Conservation (phyloP, 1,284 basidiomycete species). For the Papiliotrema laurentii region DNA sequence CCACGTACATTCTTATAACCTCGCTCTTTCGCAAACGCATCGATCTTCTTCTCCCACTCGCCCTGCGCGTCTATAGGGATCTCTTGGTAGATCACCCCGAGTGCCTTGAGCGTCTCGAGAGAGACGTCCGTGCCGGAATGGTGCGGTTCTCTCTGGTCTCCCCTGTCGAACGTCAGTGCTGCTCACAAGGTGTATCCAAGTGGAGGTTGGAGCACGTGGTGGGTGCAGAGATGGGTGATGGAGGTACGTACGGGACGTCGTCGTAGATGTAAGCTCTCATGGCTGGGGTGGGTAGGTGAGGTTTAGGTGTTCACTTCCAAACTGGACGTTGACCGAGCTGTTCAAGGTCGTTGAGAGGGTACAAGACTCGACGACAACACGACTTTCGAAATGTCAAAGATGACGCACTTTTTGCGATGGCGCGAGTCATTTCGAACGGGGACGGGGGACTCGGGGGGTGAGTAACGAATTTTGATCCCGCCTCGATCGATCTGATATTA, state of each 20-base stretch:
- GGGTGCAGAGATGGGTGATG: not conserved
- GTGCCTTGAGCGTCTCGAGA: slow-evolving; percentile 51
- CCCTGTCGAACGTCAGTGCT: slow-evolving; percentile 36
- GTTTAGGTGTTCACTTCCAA: too few relatives aligned
- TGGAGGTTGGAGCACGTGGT: not conserved
- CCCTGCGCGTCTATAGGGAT: slow-evolving; percentile 57
- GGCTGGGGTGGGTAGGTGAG: too few relatives aligned
- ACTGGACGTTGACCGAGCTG: too few relatives aligned
- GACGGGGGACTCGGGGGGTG: too few relatives aligned
- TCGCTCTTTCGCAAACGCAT: slow-evolving; percentile 58
- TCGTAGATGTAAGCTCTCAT: slow-evolving; percentile 83
- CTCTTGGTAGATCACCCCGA: slow-evolving; percentile 61
- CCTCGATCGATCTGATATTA: too few relatives aligned
- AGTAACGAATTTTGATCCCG: too few relatives aligned
- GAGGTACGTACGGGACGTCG: slow-evolving; percentile 53
- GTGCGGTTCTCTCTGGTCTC: slow-evolving; percentile 72
- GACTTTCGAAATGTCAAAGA: too few relatives aligned
- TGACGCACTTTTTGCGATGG: too few relatives aligned
- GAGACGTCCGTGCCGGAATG: slow-evolving; percentile 60
- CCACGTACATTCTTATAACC: slow-evolving; percentile 63
- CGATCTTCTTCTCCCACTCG: slow-evolving; percentile 52
- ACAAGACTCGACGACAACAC: too few relatives aligned
- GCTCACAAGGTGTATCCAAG: not conserved
- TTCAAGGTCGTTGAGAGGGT: too few relatives aligned
- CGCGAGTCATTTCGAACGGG: too few relatives aligned